Percentiles rank a stretch among this genome's conserved stretches.
Evolutionary conservation across 257 asterid genomes (phyloP).

Genomic region (Nyctanthes arbortristis): DNA sequence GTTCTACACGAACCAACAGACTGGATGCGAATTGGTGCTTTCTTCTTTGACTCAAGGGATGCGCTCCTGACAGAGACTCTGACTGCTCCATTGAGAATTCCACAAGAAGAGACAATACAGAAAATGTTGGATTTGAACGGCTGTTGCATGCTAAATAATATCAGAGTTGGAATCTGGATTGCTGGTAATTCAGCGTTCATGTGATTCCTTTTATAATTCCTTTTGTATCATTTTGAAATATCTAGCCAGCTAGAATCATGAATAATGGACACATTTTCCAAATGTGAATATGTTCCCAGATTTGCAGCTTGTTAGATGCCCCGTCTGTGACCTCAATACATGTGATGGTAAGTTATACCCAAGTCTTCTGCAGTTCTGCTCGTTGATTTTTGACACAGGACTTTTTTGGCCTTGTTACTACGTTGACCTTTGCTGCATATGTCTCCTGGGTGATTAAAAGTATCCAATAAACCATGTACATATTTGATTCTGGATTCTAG

Average conservation of each 20-base stretch:
- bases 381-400: not conserved
- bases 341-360: constrained; percentile 74
- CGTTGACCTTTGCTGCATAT: not conserved
- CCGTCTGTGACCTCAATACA: constrained; percentile 84
- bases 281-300: constrained; percentile 47
- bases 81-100: constrained; percentile 41
- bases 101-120: constrained; percentile 39
- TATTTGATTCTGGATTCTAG: not conserved
- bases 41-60: constrained; percentile 60
- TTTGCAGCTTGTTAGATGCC: constrained; percentile 96
- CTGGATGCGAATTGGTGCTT: constrained; percentile 95
- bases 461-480: not conserved
- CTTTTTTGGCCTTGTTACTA: not conserved
- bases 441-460: constrained; percentile 10
- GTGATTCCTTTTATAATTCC: constrained; percentile 1
- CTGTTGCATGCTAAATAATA: constrained; percentile 53
- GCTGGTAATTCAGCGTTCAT: constrained; percentile 58
- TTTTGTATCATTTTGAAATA: constrained; percentile 4
- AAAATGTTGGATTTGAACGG: constrained; percentile 50
- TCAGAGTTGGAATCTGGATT: constrained; percentile 91
- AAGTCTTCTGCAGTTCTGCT: constrained; percentile 10
- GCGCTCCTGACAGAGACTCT: constrained; percentile 70
- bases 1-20: constrained; percentile 42
- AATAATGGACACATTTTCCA: constrained; percentile 13
- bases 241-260: constrained; percentile 7